Base-by-base conservation (phyloP, 495 filamentous ascomycete genomes). In the Alectoria sarmentosa region DNA sequence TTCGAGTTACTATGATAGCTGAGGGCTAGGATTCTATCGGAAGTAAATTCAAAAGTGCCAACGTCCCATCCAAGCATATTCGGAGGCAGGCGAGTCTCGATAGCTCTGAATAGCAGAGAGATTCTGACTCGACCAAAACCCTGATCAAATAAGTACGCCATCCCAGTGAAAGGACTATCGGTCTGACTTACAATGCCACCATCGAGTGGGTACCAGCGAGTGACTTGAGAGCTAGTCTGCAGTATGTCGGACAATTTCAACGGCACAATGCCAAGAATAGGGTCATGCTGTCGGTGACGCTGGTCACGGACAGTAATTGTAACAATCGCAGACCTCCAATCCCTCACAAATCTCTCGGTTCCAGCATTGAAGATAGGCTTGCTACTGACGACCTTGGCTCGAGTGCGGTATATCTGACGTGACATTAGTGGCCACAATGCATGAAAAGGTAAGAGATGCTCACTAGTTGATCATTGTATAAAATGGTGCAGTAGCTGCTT, bases 291-390 rank as follows among this genome's bases (percentile, higher is more conserved):
- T 48, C 93, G 83, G 69, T 96, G 88, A 21, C 93, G 84, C 60
- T 87, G 84, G 73, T 98, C 92, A 17, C 93, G 85, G 37, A 96
- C 91, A 19, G 89, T 90, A 60, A 96, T 81, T 0, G 91, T 96
- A 42, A 96, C 83, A 58, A 96, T 87, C 39, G 84, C 82, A 41
- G 88, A 92, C 56, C 91, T 82, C 93, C 93, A 98, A 73, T 98
- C 93, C 17, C 93, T 86, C n/a, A 97, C 81, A 69, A 98, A 98
- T 4, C 90, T 83, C 72, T 98, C 93, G 9, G 92, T 96, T 42
- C 93, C 93, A 19, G 93, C 92, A 69, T 97, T 96, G 79, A 96
- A 98, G 67, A 97, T 96, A 14, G 93, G 93, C 74, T 92, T 92
- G 55, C 89, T 92, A 67, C 89, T 95, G 17, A 96, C 86, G 34